These are phyloP conservation scores for Saposhnikovia divaricata DNA, from an alignment of 129 eudicot genomes.

Conservation along the genomic window DNA sequence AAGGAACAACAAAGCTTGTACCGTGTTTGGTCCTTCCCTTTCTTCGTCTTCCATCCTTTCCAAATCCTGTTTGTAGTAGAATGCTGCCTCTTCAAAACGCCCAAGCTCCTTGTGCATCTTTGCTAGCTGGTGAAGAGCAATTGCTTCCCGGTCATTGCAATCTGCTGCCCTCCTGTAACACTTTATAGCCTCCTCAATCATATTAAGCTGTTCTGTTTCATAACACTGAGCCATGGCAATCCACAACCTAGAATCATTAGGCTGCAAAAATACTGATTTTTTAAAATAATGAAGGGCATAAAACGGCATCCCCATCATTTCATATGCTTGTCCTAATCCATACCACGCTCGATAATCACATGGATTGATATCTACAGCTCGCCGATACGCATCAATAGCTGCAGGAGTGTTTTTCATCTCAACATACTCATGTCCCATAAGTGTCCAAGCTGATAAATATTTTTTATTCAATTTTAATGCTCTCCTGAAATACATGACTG, in stretches of 20 bases:
- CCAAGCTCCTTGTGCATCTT: slow-evolving; percentile 66
- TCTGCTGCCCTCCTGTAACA: slow-evolving; percentile 75
- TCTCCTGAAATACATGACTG: slow-evolving; percentile 77
- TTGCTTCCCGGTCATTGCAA: slow-evolving; percentile 89
- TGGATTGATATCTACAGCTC: slow-evolving; percentile 83
- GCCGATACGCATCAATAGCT: slow-evolving; percentile 78
- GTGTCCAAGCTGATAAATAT: slow-evolving; percentile 91
- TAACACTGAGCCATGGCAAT: slow-evolving; percentile 97
- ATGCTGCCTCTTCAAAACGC: slow-evolving; percentile 62
- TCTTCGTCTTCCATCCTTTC: slow-evolving; percentile 92
- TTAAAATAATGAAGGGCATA: slow-evolving; percentile 82
- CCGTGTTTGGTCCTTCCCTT: slow-evolving; percentile 88
- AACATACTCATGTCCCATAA: slow-evolving; percentile 91
- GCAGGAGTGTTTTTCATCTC: slow-evolving; percentile 94
- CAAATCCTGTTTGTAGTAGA: slow-evolving; percentile 79
- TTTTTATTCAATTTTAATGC: slow-evolving; percentile 78
- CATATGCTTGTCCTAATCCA: slow-evolving; percentile 96
- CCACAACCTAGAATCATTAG: slow-evolving; percentile 81
- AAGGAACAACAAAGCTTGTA: slow-evolving; percentile 69
- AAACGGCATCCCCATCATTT: slow-evolving; percentile 91
- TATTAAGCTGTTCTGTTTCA: slow-evolving; percentile 68
- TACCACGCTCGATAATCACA: slow-evolving; percentile 97
- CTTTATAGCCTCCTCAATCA: slow-evolving; percentile 90
- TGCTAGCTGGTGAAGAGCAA: slow-evolving; percentile 77
- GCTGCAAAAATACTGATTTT: slow-evolving; percentile 80